Conservation (phyloP, 306 rosid species). For the Astragalus membranaceus region DNA sequence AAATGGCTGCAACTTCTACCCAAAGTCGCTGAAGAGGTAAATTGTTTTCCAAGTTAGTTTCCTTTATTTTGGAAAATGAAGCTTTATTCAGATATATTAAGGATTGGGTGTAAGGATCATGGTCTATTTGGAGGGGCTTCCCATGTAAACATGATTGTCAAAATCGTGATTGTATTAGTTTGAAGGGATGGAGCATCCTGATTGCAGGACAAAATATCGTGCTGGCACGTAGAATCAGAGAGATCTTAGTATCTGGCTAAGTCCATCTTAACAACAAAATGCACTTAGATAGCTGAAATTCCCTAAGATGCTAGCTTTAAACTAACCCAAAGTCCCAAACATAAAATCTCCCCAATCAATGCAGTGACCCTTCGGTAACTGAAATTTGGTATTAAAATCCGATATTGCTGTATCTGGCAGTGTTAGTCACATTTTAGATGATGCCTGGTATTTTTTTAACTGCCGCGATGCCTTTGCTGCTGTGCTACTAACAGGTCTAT, state of each 20-base stretch:
- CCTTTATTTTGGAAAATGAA: slow-evolving; percentile 7
- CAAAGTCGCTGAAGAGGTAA: slow-evolving; percentile 75
- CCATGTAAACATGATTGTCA: background rate
- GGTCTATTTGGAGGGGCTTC: background rate
- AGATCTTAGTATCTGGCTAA: background rate
- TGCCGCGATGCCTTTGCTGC: background rate
- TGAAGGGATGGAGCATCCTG: background rate
- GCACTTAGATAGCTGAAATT: background rate
- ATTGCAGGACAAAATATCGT: background rate
- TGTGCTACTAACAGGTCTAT: background rate
- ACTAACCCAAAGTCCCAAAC: background rate
- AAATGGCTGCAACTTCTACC: slow-evolving; percentile 76
- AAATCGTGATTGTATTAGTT: background rate
- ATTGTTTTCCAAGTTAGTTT: background rate
- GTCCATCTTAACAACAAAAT: background rate
- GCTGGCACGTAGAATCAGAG: background rate
- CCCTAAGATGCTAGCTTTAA: background rate
- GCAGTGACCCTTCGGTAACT: background rate
- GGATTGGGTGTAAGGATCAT: too few relatives aligned
- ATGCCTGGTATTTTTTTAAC: background rate
- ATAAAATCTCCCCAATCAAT: background rate
- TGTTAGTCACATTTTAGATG: background rate
- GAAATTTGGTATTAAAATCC: background rate
- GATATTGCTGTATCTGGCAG: background rate
- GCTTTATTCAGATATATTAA: background rate